Evolutionary conservation across 2,329 filamentous ascomycete species (phyloP).

Genomic region (Bisporella sp.): DNA sequence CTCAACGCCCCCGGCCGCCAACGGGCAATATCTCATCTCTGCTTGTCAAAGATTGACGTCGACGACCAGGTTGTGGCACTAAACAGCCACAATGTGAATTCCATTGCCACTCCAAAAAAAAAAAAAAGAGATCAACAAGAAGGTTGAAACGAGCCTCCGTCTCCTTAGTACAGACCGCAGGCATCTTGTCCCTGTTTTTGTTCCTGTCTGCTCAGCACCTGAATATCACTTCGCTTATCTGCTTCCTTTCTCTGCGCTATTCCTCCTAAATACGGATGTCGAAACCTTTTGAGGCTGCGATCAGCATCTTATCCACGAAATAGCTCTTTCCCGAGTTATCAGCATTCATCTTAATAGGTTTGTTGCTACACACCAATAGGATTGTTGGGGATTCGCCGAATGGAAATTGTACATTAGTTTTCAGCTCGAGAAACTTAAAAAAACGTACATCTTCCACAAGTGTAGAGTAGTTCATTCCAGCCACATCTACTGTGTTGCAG

Average conservation of each 20-base stretch:
- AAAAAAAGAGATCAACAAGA: too few relatives aligned
- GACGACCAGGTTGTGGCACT: too few relatives aligned
- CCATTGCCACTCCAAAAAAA: too few relatives aligned
- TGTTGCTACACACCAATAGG: neutral
- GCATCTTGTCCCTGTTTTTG: neutral
- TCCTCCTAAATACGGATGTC: neutral
- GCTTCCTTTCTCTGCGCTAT: neutral
- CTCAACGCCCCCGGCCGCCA: too few relatives aligned
- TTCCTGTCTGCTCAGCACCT: neutral
- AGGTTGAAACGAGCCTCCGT: too few relatives aligned
- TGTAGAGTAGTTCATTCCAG: neutral
- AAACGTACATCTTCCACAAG: neutral
- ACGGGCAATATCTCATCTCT: too few relatives aligned
- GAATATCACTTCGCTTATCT: neutral
- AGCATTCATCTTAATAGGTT: neutral
- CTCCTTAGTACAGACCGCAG: too few relatives aligned
- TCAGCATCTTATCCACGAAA: neutral
- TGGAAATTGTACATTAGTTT: neutral
- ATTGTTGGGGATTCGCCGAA: neutral
- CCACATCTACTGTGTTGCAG: neutral
- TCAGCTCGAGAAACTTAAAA: neutral
- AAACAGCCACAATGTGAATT: too few relatives aligned
- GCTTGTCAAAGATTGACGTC: too few relatives aligned
- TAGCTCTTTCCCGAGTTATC: neutral
- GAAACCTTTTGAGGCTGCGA: neutral